A percentile compares a stretch with the other conserved stretches of the same genome.
Evolutionary conservation across 2,329 filamentous ascomycete species (phyloP).

Genomic region (Aspergillus aculeatus): DNA sequence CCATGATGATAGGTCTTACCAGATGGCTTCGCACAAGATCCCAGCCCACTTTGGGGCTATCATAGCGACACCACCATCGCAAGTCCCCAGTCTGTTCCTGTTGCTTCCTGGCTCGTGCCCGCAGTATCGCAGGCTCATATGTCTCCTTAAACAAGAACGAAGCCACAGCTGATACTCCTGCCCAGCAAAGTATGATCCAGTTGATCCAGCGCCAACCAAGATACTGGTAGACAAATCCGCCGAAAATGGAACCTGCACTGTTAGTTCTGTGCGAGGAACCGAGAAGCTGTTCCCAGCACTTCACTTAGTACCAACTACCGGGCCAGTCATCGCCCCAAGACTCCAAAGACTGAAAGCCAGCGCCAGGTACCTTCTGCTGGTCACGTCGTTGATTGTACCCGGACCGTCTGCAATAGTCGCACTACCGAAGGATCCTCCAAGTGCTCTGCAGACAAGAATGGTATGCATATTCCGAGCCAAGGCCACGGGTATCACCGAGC

Average conservation of each 20-base stretch:
- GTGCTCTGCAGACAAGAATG: constrained; percentile 19
- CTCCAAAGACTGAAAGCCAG: constrained; percentile 76
- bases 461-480: constrained; percentile 46
- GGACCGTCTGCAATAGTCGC: constrained; percentile 75
- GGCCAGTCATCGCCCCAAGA: constrained; percentile 75
- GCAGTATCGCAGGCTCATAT: constrained; percentile 44
- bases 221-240: constrained; percentile 46
- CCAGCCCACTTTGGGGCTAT: constrained; percentile 33
- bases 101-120: constrained; percentile 52
- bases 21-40: constrained; percentile 59
- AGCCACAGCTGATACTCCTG: constrained; percentile 58
- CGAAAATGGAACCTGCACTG: constrained; percentile 20
- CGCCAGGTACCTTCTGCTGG: constrained; percentile 68
- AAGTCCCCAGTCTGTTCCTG: constrained; percentile 64
- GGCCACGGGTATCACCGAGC: constrained; percentile 67
- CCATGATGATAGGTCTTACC: no score
- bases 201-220: constrained; percentile 80
- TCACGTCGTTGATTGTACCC: constrained; percentile 74
- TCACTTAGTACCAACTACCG: constrained; percentile 30
- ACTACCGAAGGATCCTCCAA: constrained; percentile 56
- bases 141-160: constrained; percentile 65
- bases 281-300: no score
- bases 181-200: constrained; percentile 71
- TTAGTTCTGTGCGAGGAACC: no score
- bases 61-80: constrained; percentile 71